Base-by-base conservation (phyloP, 2,329 filamentous ascomycete species). In the Aureobasidium sp. region DNA sequence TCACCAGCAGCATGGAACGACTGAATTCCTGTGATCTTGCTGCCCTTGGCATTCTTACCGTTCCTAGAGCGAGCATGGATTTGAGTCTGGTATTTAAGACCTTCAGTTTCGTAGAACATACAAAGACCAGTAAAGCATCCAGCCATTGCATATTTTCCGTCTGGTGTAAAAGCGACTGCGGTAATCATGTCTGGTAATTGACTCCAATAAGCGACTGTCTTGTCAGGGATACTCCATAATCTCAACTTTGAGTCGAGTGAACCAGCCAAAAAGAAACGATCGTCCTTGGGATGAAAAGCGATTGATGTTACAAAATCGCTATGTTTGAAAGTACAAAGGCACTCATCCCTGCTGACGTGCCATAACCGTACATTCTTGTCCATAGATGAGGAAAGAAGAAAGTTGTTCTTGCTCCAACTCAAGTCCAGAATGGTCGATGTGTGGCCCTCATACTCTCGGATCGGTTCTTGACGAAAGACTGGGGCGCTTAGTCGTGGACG, bases 371-470 rank as follows among this genome's bases (percentile, higher is more conserved):
- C 94, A 0, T 92, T 96, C 78, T 97, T 97, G 73, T 99, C 94
- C 92, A 97, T 97, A 0, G 92, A 96, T 0, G 92, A 95, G 3
- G 93, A 97, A 17, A 99, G 80, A 32, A 99, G 76, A 68, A 99
- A 99, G 73, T 96, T 96, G 75, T 99, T 99, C 81, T 97, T 99
- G 78, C 93, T 97, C 94, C 94, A 99, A 73, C 90, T 96, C 64
- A 99, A 74, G 71, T 96, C 93, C 66, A 99, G 77, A 6, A 99
- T 86, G 67, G 95, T 92, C 17, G 88, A 87, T 0, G 85, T 87
- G 71, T 99, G 94, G 5, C 92, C 92, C 60, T 83, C 78, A 66
- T 94, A 97, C 70, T 96, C 89, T 61, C 87, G 84, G 10, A 90
- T 73, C 0, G 92, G 90, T 69, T 89, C 88, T 55, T 84, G 84